Evolutionary conservation across 192 early-diverging fungal genomes (phyloP).

Genomic region (Powellomyces hirtus): DNA sequence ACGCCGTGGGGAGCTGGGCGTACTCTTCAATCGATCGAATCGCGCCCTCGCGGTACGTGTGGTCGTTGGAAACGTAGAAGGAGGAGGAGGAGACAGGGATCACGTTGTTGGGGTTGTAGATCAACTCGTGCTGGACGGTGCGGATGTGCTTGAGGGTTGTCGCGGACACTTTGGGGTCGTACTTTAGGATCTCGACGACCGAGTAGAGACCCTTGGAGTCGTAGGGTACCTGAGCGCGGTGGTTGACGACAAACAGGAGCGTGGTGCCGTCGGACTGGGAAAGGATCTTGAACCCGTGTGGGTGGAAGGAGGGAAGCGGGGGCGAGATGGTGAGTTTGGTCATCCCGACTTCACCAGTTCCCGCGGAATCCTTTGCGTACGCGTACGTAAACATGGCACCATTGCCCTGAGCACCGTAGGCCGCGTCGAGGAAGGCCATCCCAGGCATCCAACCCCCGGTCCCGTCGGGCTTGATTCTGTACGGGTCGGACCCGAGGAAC

Average conservation of each 20-base stretch:
- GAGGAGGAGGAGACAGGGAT: constrained; percentile 1
- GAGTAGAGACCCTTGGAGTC: constrained; percentile 9
- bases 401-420: constrained; percentile 9
- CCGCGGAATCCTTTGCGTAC: constrained; percentile 4
- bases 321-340: constrained; percentile 16
- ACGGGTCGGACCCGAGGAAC: constrained; percentile 18
- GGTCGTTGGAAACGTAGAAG: constrained; percentile 27
- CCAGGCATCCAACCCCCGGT: constrained; percentile 24
- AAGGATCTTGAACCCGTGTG: constrained; percentile 10
- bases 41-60: not conserved
- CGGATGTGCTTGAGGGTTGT: constrained; percentile 4
- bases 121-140: constrained; percentile 10
- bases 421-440: constrained; percentile 16
- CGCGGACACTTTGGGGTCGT: constrained; percentile 6
- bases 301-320: constrained; percentile 14
- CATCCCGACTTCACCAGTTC: not conserved
- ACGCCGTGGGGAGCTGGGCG: not conserved
- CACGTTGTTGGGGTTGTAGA: constrained; percentile 22
- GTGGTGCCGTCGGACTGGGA: not conserved
- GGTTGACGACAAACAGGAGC: constrained; percentile 17
- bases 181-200: constrained; percentile 16
- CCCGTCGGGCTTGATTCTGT: not conserved
- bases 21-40: constrained; percentile 9
- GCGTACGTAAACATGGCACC: constrained; percentile 10
- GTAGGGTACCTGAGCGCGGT: constrained; percentile 16